Evolutionary conservation across 129 eudicot species (phyloP), one percentile per base, ranked within the genome.

Genomic region (Artemisia tridentata): DNA sequence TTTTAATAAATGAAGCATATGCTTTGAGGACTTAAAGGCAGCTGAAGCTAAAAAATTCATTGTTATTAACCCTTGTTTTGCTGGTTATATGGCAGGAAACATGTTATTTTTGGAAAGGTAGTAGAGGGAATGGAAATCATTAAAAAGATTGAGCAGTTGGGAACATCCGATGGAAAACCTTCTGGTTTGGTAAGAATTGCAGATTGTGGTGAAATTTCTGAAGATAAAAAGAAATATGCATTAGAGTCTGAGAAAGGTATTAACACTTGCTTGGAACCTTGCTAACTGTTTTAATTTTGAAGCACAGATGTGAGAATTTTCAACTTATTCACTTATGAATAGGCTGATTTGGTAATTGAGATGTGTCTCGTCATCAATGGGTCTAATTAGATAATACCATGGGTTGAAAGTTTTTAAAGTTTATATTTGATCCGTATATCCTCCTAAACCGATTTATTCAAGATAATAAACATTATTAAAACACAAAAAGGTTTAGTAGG

Each of bases 31-130:
- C 69, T 55, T 12, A 5, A 54, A 38, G 13, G 23, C 55, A 64
- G 34, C 65, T 43, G 72, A 53, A 51, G 5, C 61, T 29, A 14
- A 50, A 72, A 21, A 19, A 21, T 15, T 21, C 20, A 18, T 67
- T 49, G 17, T 20, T 41, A 52, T 20, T 70, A 53, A 69, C 64
- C 14, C 41, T 66, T n/a, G 10, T 38, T 25, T 14, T 0, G 13
- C 52, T 65, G 41, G 27, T 67, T 57, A 1, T 63, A 25, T 84
- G 80, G 77, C 88, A 93, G 99, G 84, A 95, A 90, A 65, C 97
- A 95, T 80, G 90, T 90, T 81, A 96, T 95, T 63, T 95, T 95
- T 67, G 99, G 99, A 7, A 88, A 95, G 80, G 96, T 95, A 73
- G 85, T 76, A 71, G 79, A 81, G 74, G 99, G 99, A 60, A 80